phyloP scores from a whole-genome alignment of 2,329 filamentous ascomycete species.

The Orbilia oligospora region DNA sequence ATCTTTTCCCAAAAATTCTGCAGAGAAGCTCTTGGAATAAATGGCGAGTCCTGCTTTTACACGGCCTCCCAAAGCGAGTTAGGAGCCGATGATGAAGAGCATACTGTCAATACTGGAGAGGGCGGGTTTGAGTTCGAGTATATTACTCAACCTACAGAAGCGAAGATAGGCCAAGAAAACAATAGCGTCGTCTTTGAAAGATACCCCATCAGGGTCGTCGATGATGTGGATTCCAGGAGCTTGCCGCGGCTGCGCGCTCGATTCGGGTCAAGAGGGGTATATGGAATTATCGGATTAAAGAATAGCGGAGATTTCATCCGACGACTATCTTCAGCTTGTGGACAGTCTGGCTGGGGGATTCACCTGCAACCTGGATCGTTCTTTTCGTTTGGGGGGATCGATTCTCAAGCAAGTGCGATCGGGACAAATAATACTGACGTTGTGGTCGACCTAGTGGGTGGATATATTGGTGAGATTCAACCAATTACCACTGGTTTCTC shows the following conservation, averaged over 20 bases:
- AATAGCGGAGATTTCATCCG: conserved; percentile 22
- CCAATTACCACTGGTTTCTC: not conserved
- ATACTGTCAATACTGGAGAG: not conserved
- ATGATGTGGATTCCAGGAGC: not conserved
- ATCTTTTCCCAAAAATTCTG: conserved; percentile 44
- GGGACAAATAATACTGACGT: conserved; percentile 18
- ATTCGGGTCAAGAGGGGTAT: not conserved
- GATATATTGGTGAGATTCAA: conserved; percentile 1
- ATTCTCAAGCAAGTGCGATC: conserved; percentile 26
- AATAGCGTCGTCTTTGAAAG: conserved; percentile 20
- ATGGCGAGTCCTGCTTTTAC: not conserved
- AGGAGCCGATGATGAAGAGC: not conserved
- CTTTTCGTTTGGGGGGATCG: conserved; percentile 44
- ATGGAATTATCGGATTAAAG: conserved; percentile 44
- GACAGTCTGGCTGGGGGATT: conserved; percentile 30
- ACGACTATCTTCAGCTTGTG: conserved; percentile 27
- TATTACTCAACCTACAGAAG: not conserved
- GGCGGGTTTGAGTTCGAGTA: conserved; percentile 15
- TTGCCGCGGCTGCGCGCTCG: not conserved
- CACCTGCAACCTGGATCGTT: conserved; percentile 23
- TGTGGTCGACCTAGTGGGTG: not conserved
- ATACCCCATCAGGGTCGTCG: conserved; percentile 25
- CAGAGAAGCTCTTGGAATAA: not conserved
- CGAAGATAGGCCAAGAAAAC: not conserved
- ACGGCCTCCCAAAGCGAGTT: not conserved